These are phyloP conservation scores for Fraxinus sp. DNA, from an alignment of 305 asterid genomes.

Conservation along the genomic window DNA sequence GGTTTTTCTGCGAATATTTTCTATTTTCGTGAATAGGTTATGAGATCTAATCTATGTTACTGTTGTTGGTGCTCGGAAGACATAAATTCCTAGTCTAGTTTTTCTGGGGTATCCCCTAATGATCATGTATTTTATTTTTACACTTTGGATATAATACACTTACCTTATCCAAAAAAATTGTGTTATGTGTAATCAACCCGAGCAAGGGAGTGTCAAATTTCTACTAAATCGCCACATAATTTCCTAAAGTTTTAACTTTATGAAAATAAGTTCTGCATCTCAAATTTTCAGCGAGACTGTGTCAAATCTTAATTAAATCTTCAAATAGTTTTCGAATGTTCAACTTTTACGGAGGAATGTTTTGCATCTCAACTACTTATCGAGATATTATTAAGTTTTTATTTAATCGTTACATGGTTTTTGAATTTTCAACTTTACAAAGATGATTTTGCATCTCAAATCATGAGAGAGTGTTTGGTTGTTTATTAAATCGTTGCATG, in stretches of 20 bases:
- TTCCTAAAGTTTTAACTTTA: neutral
- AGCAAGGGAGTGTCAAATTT: neutral
- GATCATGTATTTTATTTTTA: no score
- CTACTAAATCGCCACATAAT: neutral
- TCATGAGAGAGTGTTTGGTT: neutral
- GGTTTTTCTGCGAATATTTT: no score
- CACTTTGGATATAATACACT: no score
- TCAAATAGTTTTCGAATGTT: neutral
- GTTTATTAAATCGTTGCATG: neutral
- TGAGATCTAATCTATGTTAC: no score
- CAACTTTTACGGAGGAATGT: neutral
- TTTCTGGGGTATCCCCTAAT: no score
- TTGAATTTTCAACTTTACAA: neutral
- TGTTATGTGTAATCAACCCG: neutral
- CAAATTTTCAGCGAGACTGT: neutral
- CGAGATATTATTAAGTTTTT: no score
- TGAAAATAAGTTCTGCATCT: neutral
- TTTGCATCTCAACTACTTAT: neutral
- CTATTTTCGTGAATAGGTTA: no score
- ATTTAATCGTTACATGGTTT: neutral
- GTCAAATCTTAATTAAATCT: no score
- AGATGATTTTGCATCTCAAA: neutral
- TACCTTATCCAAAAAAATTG: no score
- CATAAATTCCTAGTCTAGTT: no score
- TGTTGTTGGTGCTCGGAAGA: no score